Conservation (phyloP, 345 rosid species). For the Ceriops tagal region DNA sequence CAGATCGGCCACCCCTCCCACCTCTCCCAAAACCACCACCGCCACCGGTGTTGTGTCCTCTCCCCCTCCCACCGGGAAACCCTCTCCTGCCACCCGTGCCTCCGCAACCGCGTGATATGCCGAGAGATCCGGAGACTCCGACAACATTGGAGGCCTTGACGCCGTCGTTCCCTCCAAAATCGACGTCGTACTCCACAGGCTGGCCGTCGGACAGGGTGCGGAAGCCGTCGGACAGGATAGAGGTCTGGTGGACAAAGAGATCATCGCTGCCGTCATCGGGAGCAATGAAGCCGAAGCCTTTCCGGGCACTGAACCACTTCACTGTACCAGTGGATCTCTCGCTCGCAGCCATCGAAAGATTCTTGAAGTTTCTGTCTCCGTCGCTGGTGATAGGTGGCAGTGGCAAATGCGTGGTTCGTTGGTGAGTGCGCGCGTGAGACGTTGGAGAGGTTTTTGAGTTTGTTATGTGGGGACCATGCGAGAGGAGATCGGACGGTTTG, state of each 20-base stretch:
- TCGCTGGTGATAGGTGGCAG: no score
- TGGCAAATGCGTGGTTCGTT: no score
- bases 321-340: conserved; percentile 51
- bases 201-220: conserved; percentile 61
- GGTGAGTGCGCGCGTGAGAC: no score
- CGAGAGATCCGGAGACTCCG: conserved; percentile 26
- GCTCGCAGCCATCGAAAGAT: conserved; percentile 39
- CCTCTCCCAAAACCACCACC: conserved; percentile 23
- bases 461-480: no score
- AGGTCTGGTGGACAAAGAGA: conserved; percentile 67
- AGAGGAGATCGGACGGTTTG: no score
- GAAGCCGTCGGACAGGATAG: conserved; percentile 62
- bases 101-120: conserved; percentile 19
- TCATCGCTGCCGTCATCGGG: conserved; percentile 58
- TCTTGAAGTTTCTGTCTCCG: conserved; percentile 12
- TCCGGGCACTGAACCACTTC: conserved; percentile 74
- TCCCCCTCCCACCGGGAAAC: conserved; percentile 20
- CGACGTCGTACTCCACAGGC: conserved; percentile 49
- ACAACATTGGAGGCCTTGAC: conserved; percentile 50
- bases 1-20: conserved; percentile 29
- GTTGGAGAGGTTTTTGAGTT: no score
- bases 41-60: conserved; percentile 23
- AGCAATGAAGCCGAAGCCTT: conserved; percentile 69
- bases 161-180: conserved; percentile 47
- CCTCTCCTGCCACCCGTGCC: conserved; percentile 18